phyloP scores from a whole-genome alignment of 306 rosid genomes.

The Prinsepia uniflora region DNA sequence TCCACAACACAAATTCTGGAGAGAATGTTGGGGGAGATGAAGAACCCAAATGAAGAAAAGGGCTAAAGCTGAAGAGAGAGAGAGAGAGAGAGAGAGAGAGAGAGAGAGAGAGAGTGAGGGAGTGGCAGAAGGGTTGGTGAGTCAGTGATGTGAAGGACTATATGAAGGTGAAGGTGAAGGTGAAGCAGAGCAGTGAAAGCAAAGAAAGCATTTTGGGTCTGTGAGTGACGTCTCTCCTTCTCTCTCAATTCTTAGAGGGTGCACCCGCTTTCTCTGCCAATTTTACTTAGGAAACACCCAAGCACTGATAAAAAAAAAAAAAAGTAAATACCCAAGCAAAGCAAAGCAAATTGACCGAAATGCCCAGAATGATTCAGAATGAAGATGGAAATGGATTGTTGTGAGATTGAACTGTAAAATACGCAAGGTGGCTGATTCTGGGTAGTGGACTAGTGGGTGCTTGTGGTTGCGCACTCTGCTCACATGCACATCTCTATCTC shows the following conservation, averaged over 20 bases:
- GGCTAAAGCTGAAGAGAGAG: background rate
- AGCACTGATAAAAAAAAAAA: too few relatives aligned
- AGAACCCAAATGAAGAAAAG: background rate
- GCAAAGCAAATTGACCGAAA: background rate
- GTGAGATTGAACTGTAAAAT: background rate
- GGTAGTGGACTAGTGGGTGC: background rate
- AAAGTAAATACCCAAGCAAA: slow-evolving; percentile 9
- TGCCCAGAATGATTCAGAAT: slow-evolving; percentile 1
- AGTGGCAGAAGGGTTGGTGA: slow-evolving; percentile 2
- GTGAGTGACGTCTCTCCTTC: background rate
- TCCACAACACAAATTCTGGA: background rate
- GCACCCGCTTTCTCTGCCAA: background rate
- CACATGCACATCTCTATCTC: background rate
- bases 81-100: slow-evolving; percentile 5
- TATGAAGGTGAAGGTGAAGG: slow-evolving; percentile 7
- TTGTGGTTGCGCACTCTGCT: background rate
- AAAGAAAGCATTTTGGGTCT: slow-evolving; percentile 7
- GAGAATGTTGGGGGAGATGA: slow-evolving; percentile 9
- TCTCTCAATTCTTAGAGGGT: slow-evolving; percentile 9
- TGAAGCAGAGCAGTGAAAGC: slow-evolving; percentile 37
- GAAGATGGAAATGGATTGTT: background rate
- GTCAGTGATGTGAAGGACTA: slow-evolving; percentile 4
- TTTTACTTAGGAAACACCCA: slow-evolving; percentile 14
- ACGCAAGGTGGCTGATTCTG: background rate
- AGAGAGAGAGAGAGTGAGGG: background rate